Evolutionary conservation across 495 filamentous ascomycete species (phyloP), one percentile per base, ranked within the genome.

Genomic region (Podospora tetraspora): DNA sequence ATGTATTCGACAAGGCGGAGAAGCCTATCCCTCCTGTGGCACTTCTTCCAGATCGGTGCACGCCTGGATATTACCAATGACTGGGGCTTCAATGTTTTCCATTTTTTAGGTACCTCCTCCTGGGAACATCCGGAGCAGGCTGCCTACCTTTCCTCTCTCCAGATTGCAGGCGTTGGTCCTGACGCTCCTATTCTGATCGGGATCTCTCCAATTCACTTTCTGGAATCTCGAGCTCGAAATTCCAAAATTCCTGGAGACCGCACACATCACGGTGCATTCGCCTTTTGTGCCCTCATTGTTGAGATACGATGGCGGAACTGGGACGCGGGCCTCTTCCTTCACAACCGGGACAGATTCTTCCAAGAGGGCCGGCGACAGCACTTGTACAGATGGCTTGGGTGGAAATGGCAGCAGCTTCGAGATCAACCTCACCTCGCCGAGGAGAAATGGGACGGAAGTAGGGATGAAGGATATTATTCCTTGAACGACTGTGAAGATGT

Each of bases 181-280:
- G 43, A 52, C 6, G 19, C 16, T 0, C 4, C 5, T 3, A 9
- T 6, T n/a, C 1, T 0, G 16, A 3, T 2, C 0, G 37, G 16
- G 6, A 0, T 0, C 1, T n/a, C 43, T 0, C 16, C 43, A 2
- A 52, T 52, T 8, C 5, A 7, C 1, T 0, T 8, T 2, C 7
- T 52, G 37, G 16, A 52, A n/a, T n/a, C 5, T n/a, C 37, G 8
- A 7, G 37, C 37, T 16, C 16, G 16, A 12, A 16, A 0, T 5
- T 8, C 43, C 19, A 0, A 1, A n/a, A 2, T 52, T 52, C 43
- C 43, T n/a, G 43, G 16, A 52, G 1, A n/a, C 5, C 43, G 43
- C 6, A 52, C 43, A n/a, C 19, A 52, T 0, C 19, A 1, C 1
- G 43, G 3, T n/a, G 43, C 43, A 0, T 52, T 52, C 43, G 19